Conservation (phyloP, 495 filamentous ascomycete genomes). For the Trichoderma virens region DNA sequence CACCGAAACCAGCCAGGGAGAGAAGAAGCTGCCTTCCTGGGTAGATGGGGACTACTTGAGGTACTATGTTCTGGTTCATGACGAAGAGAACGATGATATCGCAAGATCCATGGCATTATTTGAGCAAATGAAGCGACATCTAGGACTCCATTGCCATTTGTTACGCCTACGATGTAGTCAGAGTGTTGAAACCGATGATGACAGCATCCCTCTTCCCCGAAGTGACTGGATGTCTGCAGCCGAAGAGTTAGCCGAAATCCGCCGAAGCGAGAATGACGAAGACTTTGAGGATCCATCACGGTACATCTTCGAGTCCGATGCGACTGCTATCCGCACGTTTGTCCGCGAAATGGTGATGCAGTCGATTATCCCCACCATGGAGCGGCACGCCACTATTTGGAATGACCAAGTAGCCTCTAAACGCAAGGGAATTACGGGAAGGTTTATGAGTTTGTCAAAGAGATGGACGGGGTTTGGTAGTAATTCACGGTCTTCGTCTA, state of each 20-base stretch:
- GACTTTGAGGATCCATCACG: slow-evolving; percentile 63
- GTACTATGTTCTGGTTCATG: slow-evolving; percentile 96
- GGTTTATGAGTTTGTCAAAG: slow-evolving; percentile 87
- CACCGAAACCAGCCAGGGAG: slow-evolving; percentile 60
- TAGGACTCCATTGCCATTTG: slow-evolving; percentile 91
- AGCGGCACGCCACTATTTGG: slow-evolving; percentile 81
- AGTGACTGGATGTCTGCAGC: slow-evolving; percentile 84
- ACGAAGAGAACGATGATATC: slow-evolving; percentile 91
- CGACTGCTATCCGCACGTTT: slow-evolving; percentile 75
- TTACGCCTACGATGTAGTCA: slow-evolving; percentile 75
- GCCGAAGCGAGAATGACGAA: slow-evolving; percentile 47
- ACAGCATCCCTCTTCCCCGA: slow-evolving; percentile 69
- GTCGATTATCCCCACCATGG: slow-evolving; percentile 90
- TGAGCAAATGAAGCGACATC: slow-evolving; percentile 96
- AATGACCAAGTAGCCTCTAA: slow-evolving; percentile 96
- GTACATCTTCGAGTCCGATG: slow-evolving; percentile 88
- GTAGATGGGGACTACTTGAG: slow-evolving; percentile 82
- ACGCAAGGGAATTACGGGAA: slow-evolving; percentile 75
- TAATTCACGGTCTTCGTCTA: slow-evolving; percentile 37
- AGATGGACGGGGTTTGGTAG: slow-evolving; percentile 71
- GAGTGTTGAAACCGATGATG: slow-evolving; percentile 86
- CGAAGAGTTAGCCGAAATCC: slow-evolving; percentile 71
- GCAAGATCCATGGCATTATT: slow-evolving; percentile 79
- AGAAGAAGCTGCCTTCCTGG: slow-evolving; percentile 64
- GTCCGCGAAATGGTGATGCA: slow-evolving; percentile 89